Evolutionary conservation across 2,329 filamentous ascomycete species (phyloP).

Genomic region (Leptographium procerum): DNA sequence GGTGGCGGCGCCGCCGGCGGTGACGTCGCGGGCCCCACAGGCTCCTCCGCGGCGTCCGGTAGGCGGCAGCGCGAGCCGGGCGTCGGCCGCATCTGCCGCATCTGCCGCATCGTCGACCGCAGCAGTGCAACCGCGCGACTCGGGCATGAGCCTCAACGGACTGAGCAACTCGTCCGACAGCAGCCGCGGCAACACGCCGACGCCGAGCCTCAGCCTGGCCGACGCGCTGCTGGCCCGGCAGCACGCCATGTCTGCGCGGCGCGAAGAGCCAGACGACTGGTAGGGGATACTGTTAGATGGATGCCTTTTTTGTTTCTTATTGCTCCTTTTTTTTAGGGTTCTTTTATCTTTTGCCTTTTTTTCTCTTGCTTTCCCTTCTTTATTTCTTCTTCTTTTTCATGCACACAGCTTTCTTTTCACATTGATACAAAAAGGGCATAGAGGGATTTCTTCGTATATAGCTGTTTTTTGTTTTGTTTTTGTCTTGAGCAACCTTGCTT

Average conservation of each 20-base stretch:
- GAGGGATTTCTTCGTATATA: background rate
- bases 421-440: background rate
- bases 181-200: conserved; percentile 62
- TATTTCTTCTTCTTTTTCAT: too few species aligned
- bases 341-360: background rate
- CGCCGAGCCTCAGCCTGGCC: conserved; percentile 61
- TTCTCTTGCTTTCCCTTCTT: background rate
- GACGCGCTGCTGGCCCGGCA: conserved; percentile 69
- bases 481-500: background rate
- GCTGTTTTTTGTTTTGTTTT: too few species aligned
- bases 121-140: conserved; percentile 60
- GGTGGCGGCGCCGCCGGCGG: conserved; percentile 46
- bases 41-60: conserved; percentile 68
- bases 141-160: conserved; percentile 49
- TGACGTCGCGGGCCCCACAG: conserved; percentile 53
- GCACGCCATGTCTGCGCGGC: conserved; percentile 61
- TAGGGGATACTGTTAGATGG: conserved; percentile 28
- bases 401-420: too few species aligned
- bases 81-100: conserved; percentile 44
- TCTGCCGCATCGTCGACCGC: conserved; percentile 19
- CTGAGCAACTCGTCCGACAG: conserved; percentile 25
- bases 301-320: background rate
- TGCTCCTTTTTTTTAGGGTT: background rate
- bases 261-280: conserved; percentile 58
- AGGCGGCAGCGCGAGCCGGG: conserved; percentile 36